Evolutionary conservation across 139 green algal species (phyloP).

Genomic region (Chlorella sorokiniana): DNA sequence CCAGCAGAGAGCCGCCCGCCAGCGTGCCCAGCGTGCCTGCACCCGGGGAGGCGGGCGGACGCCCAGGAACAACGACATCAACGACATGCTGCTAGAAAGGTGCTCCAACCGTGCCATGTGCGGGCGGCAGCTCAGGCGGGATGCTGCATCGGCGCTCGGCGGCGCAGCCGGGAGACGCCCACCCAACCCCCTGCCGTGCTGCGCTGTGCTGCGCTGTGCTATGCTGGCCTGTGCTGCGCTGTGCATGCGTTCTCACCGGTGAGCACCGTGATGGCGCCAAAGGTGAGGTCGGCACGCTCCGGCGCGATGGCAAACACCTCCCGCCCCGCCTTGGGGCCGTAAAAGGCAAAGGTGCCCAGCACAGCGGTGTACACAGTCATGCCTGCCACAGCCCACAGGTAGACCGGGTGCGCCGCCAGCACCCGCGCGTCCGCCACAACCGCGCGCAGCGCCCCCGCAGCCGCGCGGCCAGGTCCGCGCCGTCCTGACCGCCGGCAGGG

Average conservation of each 20-base stretch:
- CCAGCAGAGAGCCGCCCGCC: conserved; percentile 78
- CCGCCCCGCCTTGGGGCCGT: conserved; percentile 72
- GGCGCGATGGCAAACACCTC: conserved; percentile 61
- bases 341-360: conserved; percentile 83
- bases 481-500: background rate
- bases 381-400: conserved; percentile 38
- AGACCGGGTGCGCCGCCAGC: background rate
- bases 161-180: no score
- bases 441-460: background rate
- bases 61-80: background rate
- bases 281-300: conserved; percentile 77
- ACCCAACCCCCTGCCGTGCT: no score
- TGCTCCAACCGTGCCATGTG: no score
- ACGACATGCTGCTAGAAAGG: no score
- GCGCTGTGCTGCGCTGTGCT: no score
- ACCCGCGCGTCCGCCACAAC: background rate
- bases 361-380: conserved; percentile 79
- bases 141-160: no score
- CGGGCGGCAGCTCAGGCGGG: no score
- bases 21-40: conserved; percentile 76
- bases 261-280: conserved; percentile 89
- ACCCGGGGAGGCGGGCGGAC: background rate
- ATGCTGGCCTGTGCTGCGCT: background rate
- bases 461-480: background rate
- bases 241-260: conserved; percentile 48